Evolutionary conservation across 2,329 filamentous ascomycete species (phyloP).

Genomic region (Ilyonectria destructans): DNA sequence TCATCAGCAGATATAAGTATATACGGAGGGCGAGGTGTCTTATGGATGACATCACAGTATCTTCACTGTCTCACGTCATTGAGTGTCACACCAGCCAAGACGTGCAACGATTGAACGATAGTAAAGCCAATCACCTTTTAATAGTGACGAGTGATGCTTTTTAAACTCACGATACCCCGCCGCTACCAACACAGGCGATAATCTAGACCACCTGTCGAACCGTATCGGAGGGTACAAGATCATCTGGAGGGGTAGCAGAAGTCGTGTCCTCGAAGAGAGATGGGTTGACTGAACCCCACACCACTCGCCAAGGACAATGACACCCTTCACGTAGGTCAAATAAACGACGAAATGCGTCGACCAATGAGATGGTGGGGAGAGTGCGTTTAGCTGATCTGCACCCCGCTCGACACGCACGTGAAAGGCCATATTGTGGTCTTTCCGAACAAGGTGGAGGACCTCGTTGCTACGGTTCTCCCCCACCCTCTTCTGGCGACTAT

Average conservation of each 20-base stretch:
- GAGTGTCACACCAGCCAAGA: constrained; percentile 6
- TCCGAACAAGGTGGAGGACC: constrained; percentile 28
- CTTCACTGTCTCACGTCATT: constrained; percentile 14
- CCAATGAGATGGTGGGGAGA: too few species aligned
- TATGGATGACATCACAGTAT: constrained; percentile 4
- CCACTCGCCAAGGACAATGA: too few species aligned
- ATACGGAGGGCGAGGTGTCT: constrained; percentile 3
- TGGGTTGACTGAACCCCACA: too few species aligned
- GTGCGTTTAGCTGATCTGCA: too few species aligned
- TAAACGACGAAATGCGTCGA: too few species aligned
- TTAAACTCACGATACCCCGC: constrained; percentile 13
- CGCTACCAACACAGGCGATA: neutral
- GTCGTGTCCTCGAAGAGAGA: too few species aligned
- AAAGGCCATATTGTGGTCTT: constrained; percentile 27
- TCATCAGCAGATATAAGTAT: constrained; percentile 11
- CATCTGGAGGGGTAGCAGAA: too few species aligned
- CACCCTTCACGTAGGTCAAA: too few species aligned
- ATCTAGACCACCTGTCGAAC: constrained; percentile 3
- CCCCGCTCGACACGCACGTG: neutral
- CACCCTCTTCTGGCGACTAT: neutral
- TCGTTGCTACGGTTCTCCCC: constrained; percentile 22
- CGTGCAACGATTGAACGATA: constrained; percentile 10
- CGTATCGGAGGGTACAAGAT: too few species aligned
- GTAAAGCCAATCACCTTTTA: constrained; percentile 15
- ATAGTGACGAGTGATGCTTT: constrained; percentile 12